Evolutionary conservation across 805 yeast species (phyloP).

Genomic region (Ogataea trehalophila): DNA sequence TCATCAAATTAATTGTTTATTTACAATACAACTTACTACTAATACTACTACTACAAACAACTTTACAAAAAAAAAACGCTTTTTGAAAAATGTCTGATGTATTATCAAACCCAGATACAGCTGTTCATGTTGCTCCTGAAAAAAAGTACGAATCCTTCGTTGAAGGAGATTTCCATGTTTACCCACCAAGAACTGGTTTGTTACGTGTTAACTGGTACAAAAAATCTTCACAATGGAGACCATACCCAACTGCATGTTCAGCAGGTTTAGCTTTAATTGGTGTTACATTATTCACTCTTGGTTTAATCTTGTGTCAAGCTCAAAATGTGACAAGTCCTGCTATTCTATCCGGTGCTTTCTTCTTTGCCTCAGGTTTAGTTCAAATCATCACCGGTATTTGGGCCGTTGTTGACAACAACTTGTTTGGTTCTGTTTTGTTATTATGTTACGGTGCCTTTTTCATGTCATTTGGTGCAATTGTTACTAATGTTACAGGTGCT

Average conservation of each 20-base stretch:
- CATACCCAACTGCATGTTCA: constrained; percentile 40
- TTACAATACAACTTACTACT: background rate
- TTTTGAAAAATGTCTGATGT: constrained; percentile 16
- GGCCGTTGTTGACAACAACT: constrained; percentile 42
- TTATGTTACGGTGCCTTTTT: constrained; percentile 48
- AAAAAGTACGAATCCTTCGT: background rate
- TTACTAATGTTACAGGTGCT: constrained; percentile 40
- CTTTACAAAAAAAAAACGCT: too few relatives aligned
- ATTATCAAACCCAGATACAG: constrained; percentile 26
- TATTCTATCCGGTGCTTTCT: constrained; percentile 36
- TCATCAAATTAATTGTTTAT: background rate
- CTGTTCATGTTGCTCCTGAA: constrained; percentile 12
- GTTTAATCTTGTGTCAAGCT: constrained; percentile 37
- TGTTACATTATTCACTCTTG: constrained; percentile 38
- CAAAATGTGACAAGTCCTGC: constrained; percentile 35
- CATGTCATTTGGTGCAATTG: constrained; percentile 41
- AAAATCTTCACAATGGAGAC: constrained; percentile 34
- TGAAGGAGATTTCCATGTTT: constrained; percentile 13
- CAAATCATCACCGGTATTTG: constrained; percentile 43
- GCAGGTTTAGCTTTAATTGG: constrained; percentile 40
- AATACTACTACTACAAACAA: background rate
- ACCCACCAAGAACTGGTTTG: constrained; percentile 31
- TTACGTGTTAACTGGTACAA: constrained; percentile 39
- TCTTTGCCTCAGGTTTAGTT: constrained; percentile 41
- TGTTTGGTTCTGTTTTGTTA: constrained; percentile 46